These are phyloP conservation scores for Fusarium virguliforme DNA, from an alignment of 2,329 filamentous ascomycete species.

Conservation along the genomic window DNA sequence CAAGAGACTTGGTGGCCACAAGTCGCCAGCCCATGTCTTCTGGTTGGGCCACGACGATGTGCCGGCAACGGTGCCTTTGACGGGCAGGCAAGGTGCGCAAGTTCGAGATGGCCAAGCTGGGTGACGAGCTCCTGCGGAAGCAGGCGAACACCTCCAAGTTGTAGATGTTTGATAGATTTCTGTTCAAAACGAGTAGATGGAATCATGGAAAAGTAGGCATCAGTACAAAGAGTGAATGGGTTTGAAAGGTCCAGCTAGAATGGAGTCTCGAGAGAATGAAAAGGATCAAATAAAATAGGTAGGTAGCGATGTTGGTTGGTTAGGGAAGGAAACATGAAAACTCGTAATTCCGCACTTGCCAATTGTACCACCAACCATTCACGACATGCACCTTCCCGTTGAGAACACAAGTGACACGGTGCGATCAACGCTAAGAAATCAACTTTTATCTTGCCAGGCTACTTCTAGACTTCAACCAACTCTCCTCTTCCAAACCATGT, in stretches of 20 bases:
- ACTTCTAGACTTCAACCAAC: background rate
- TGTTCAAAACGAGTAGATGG: constrained; percentile 8
- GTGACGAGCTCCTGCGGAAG: constrained; percentile 69
- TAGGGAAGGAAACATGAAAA: constrained; percentile 6
- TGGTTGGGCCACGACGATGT: constrained; percentile 78
- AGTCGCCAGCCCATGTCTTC: constrained; percentile 82
- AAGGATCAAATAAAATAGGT: background rate
- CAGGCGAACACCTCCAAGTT: constrained; percentile 64
- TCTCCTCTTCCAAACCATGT: background rate
- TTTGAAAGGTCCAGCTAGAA: background rate
- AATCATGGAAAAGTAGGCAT: background rate
- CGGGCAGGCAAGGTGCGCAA: constrained; percentile 82
- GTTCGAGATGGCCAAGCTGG: constrained; percentile 73
- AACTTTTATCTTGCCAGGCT: constrained; percentile 1
- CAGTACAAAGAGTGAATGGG: constrained; percentile 8
- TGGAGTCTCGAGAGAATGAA: constrained; percentile 8
- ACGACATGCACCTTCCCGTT: constrained; percentile 5
- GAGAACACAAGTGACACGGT: background rate
- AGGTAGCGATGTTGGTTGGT: constrained; percentile 12
- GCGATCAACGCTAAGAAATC: background rate
- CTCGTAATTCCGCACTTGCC: background rate
- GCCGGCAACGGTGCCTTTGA: constrained; percentile 72
- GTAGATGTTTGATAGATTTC: constrained; percentile 48
- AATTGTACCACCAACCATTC: background rate
- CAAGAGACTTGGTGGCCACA: constrained; percentile 74